Percentiles rank a stretch among this genome's conserved stretches.
Conservation (phyloP, 2,329 filamentous ascomycete species). For the Aspergillus costaricaensis region DNA sequence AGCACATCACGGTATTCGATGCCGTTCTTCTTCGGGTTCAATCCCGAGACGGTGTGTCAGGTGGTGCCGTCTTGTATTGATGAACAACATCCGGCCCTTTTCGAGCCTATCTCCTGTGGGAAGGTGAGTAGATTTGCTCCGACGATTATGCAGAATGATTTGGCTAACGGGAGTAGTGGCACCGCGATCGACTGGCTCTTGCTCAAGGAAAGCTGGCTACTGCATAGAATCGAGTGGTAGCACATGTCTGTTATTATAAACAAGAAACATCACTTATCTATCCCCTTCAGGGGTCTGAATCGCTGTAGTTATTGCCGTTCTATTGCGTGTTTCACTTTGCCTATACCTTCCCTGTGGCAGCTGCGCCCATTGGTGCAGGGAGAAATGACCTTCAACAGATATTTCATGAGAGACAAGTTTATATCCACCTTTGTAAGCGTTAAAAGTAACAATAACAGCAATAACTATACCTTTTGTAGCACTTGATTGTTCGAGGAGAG, state of each 20-base stretch:
- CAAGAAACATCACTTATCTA: too few relatives aligned
- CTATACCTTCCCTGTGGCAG: too few relatives aligned
- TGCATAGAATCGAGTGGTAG: neutral
- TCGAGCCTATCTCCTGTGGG: constrained; percentile 55
- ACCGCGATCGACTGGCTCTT: constrained; percentile 24
- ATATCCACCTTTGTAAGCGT: too few relatives aligned
- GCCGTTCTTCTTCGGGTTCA: constrained; percentile 60
- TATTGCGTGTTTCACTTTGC: too few relatives aligned
- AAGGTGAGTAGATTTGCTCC: constrained; percentile 27
- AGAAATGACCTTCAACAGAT: too few relatives aligned
- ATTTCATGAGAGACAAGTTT: too few relatives aligned
- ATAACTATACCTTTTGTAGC: too few relatives aligned
- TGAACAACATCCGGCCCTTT: constrained; percentile 51
- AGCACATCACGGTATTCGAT: constrained; percentile 52
- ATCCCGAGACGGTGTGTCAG: constrained; percentile 47
- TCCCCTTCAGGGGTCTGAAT: too few relatives aligned
- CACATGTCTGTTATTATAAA: neutral
- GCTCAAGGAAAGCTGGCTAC: constrained; percentile 3
- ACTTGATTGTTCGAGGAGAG: too few relatives aligned
- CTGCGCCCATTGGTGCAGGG: too few relatives aligned
- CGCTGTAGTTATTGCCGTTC: too few relatives aligned
- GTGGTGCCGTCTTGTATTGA: constrained; percentile 53
- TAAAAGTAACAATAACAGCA: too few relatives aligned
- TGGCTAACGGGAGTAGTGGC: constrained; percentile 21
- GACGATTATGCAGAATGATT: accelerated